Conservation (phyloP, 192 early-diverging fungal species). For the Mortierella alpina region DNA sequence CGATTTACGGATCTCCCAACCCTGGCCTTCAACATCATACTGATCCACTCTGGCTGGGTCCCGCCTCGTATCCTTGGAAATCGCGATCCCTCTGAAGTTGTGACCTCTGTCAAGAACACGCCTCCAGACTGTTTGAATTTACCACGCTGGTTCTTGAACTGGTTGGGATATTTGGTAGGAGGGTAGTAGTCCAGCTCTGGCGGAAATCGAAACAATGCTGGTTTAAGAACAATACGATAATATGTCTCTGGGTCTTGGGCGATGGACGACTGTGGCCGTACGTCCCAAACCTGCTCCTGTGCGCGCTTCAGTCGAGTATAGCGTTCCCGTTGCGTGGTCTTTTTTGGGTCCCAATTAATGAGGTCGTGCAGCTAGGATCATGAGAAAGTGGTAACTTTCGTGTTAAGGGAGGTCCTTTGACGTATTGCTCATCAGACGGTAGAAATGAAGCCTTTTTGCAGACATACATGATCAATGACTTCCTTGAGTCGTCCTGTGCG, state of each 20-base stretch:
- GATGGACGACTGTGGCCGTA: slow-evolving; percentile 26
- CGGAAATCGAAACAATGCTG: slow-evolving; percentile 37
- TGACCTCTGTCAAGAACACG: slow-evolving; percentile 46
- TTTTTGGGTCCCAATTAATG: slow-evolving; percentile 21
- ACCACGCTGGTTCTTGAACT: slow-evolving; percentile 24
- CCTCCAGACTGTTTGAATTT: slow-evolving; percentile 50
- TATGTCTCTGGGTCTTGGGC: slow-evolving; percentile 14
- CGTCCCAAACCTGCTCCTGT: slow-evolving; percentile 51
- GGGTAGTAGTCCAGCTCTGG: slow-evolving; percentile 44
- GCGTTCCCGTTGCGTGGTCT: slow-evolving; percentile 27
- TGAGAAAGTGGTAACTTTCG: background rate
- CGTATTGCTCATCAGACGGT: background rate
- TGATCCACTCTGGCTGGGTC: slow-evolving; percentile 54
- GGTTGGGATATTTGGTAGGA: slow-evolving; percentile 36
- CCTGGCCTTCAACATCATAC: slow-evolving; percentile 63
- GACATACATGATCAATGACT: slow-evolving; percentile 46
- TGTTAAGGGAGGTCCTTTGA: background rate
- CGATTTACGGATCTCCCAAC: slow-evolving; percentile 43
- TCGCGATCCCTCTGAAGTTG: slow-evolving; percentile 44
- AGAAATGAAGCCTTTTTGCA: background rate
- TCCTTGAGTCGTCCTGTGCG: slow-evolving; percentile 52
- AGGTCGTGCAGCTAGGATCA: slow-evolving; percentile 15
- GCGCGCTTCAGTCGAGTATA: slow-evolving; percentile 33
- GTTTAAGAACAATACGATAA: slow-evolving; percentile 44
- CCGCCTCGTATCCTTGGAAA: slow-evolving; percentile 57